These are phyloP conservation scores for Nicotiana otophora DNA, from an alignment of 257 asterid genomes.

Conservation along the genomic window DNA sequence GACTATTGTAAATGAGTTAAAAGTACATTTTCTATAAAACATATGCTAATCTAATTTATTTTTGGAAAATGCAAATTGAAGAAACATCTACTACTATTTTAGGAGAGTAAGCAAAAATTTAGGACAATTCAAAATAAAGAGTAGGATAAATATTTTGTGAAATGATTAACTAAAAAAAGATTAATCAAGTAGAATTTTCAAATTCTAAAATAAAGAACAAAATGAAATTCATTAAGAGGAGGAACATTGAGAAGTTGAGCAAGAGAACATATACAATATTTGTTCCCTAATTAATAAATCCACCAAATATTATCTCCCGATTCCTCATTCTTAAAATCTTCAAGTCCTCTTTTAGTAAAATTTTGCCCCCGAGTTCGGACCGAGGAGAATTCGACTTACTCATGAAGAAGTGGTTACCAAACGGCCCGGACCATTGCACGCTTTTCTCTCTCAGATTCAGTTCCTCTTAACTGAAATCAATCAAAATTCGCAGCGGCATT, in stretches of 20 bases:
- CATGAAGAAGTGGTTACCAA: background rate
- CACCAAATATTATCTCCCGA: background rate
- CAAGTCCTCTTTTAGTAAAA: background rate
- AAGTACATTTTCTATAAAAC: background rate
- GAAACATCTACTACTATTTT: background rate
- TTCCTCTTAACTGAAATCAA: background rate
- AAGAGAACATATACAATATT: background rate
- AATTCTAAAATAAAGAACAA: background rate
- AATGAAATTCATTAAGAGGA: background rate
- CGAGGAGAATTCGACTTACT: background rate
- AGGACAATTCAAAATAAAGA: background rate
- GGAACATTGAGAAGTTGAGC: background rate
- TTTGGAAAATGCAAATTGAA: background rate
- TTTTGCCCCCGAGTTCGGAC: background rate
- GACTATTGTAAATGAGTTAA: background rate
- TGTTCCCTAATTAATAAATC: background rate
- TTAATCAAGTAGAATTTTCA: background rate
- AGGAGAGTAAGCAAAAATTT: background rate
- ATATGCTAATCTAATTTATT: background rate
- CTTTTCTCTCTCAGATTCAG: background rate
- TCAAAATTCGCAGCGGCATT: background rate
- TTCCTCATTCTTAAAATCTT: background rate
- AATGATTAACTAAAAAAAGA: background rate
- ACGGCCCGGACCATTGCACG: background rate
- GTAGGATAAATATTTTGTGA: background rate